Percentiles rank a stretch among this genome's conserved stretches.
These are phyloP conservation scores for Metschnikowia kofuensis DNA, from an alignment of 805 yeast genomes.

Conservation along the genomic window DNA sequence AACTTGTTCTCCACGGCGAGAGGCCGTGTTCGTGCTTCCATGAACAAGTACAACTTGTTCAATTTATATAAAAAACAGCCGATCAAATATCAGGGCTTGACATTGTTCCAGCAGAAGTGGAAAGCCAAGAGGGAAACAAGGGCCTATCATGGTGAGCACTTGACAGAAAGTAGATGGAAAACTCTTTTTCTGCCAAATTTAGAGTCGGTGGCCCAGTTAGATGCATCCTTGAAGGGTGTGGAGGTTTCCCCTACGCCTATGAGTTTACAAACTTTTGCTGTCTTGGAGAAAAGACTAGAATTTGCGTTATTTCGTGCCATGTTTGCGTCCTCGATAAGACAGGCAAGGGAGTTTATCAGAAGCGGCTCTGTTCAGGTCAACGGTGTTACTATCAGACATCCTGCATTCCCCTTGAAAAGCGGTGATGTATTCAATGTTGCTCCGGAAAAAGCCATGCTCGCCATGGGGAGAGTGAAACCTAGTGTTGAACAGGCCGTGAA, in stretches of 20 bases:
- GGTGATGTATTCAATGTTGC: slow-evolving; percentile 87
- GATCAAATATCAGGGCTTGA: slow-evolving; percentile 51
- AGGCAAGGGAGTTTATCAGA: slow-evolving; percentile 84
- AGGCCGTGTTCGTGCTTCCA: slow-evolving; percentile 81
- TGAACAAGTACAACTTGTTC: slow-evolving; percentile 89
- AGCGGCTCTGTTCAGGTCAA: slow-evolving; percentile 83
- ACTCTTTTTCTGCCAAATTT: slow-evolving; percentile 64
- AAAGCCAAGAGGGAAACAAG: slow-evolving; percentile 86
- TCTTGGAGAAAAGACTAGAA: slow-evolving; percentile 84
- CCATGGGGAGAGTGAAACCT: slow-evolving; percentile 85
- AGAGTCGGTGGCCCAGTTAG: slow-evolving; percentile 85
- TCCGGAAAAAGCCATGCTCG: slow-evolving; percentile 81
- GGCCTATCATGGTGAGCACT: slow-evolving; percentile 92
- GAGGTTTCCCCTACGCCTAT: slow-evolving; percentile 67
- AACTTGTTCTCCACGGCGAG: slow-evolving; percentile 56
- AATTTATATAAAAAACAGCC: slow-evolving; percentile 75
- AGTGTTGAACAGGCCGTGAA: slow-evolving; percentile 62
- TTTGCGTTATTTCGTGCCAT: slow-evolving; percentile 86
- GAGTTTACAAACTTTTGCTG: slow-evolving; percentile 84
- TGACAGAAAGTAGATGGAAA: slow-evolving; percentile 82
- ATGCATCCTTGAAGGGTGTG: slow-evolving; percentile 68
- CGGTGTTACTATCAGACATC: slow-evolving; percentile 74
- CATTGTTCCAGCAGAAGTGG: slow-evolving; percentile 93
- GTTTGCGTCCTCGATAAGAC: slow-evolving; percentile 92
- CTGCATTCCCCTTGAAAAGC: slow-evolving; percentile 70